phyloP scores from a whole-genome alignment of 2,329 filamentous ascomycete species.

The Huntiella moniliformis region DNA sequence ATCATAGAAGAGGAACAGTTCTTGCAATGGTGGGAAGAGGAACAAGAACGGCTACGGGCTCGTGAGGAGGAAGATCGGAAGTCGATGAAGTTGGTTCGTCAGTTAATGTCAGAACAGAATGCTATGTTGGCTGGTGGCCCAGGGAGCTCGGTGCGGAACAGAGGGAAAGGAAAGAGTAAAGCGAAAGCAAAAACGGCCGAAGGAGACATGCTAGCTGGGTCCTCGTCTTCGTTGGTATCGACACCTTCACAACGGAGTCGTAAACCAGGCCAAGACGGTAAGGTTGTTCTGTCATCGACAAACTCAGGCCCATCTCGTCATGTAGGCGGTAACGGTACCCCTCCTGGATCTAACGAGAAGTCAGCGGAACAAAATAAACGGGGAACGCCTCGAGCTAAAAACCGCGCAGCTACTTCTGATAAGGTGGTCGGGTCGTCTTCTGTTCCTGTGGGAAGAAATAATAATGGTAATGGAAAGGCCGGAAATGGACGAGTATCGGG shows the following conservation, averaged over 20 bases:
- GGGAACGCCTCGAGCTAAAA: not conserved
- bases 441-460: not conserved
- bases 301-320: not conserved
- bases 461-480: too few species aligned
- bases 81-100: constrained; percentile 5
- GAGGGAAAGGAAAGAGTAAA: constrained; percentile 3
- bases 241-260: not conserved
- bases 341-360: not conserved
- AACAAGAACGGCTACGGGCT: constrained; percentile 53
- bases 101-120: constrained; percentile 3
- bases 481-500: too few species aligned
- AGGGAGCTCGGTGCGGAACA: not conserved
- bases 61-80: constrained; percentile 24
- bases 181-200: not conserved
- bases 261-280: not conserved
- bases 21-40: constrained; percentile 88
- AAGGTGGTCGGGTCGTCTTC: not conserved
- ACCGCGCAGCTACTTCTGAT: not conserved
- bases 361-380: not conserved
- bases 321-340: not conserved
- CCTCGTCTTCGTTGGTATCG: not conserved
- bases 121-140: not conserved
- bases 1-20: constrained; percentile 97
- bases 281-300: not conserved
- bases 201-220: not conserved